These are phyloP conservation scores for Silene latifolia DNA, from an alignment of 148 eudicot species.

Conservation along the genomic window DNA sequence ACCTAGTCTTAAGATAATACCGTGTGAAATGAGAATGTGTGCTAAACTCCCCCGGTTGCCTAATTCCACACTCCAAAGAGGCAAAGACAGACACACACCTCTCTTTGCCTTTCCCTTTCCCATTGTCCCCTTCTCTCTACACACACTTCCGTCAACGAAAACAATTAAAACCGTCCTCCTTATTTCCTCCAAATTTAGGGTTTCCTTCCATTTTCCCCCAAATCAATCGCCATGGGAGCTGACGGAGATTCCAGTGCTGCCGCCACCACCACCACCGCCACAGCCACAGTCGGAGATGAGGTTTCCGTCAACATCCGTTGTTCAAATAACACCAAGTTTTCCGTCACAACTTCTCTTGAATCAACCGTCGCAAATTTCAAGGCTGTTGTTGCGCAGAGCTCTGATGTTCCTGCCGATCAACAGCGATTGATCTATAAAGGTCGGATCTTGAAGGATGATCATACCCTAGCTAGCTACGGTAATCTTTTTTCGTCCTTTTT, in stretches of 20 bases:
- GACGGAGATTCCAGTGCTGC: constrained; percentile 45
- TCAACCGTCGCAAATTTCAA: constrained; percentile 57
- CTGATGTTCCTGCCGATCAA: constrained; percentile 62
- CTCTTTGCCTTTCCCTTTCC: neutral
- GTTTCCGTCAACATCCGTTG: constrained; percentile 70
- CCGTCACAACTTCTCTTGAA: constrained; percentile 54
- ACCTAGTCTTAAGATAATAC: no score
- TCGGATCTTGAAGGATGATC: constrained; percentile 79
- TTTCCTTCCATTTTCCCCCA: constrained; percentile 7
- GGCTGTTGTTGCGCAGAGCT: constrained; percentile 49
- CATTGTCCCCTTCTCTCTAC: neutral
- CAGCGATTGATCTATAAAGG: constrained; percentile 82
- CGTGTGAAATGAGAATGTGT: no score
- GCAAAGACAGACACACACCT: neutral
- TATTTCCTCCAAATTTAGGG: constrained; percentile 33
- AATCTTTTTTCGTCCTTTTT: constrained; percentile 12
- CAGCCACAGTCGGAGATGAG: constrained; percentile 21
- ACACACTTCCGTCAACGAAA: neutral
- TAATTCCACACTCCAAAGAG: neutral
- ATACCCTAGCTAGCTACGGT: constrained; percentile 73
- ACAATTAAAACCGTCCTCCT: neutral
- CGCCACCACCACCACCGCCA: constrained; percentile 3
- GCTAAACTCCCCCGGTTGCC: no score
- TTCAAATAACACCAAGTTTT: constrained; percentile 71
- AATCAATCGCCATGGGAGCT: constrained; percentile 44